These are phyloP conservation scores for Colletotrichum filicis DNA, from an alignment of 2,329 filamentous ascomycete genomes.

Conservation along the genomic window DNA sequence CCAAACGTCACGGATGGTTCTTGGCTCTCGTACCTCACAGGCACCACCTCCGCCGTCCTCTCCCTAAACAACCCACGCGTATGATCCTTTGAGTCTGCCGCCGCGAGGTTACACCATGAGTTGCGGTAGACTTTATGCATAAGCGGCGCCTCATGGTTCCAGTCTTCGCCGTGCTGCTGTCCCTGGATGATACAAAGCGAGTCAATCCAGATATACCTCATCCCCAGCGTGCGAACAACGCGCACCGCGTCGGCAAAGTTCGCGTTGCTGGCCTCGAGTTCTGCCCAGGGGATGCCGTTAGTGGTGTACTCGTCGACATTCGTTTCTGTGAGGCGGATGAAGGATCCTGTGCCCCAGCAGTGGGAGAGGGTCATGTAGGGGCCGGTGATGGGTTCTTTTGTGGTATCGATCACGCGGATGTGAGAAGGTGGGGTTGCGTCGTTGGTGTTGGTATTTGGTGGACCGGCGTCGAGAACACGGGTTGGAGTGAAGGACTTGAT, in stretches of 20 bases:
- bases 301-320: constrained; percentile 4
- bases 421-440: neutral
- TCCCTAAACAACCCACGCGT: constrained; percentile 24
- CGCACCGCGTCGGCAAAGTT: constrained; percentile 38
- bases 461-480: constrained; percentile 31
- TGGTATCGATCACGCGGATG: constrained; percentile 13
- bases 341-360: constrained; percentile 35
- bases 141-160: constrained; percentile 28
- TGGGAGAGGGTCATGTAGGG: constrained; percentile 37
- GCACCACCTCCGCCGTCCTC: neutral
- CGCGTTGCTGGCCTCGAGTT: neutral
- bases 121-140: constrained; percentile 34
- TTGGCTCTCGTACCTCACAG: neutral
- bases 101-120: constrained; percentile 36
- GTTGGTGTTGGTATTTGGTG: neutral
- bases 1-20: neutral
- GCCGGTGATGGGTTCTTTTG: neutral
- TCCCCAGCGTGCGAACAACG: constrained; percentile 30
- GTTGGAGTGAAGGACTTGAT: constrained; percentile 24
- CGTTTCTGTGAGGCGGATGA: constrained; percentile 13
- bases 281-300: constrained; percentile 13
- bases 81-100: constrained; percentile 21
- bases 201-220: constrained; percentile 41
- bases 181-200: constrained; percentile 41
- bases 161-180: constrained; percentile 31